Base-by-base conservation (phyloP, 495 filamentous ascomycete species). In the Neurospora sp. region DNA sequence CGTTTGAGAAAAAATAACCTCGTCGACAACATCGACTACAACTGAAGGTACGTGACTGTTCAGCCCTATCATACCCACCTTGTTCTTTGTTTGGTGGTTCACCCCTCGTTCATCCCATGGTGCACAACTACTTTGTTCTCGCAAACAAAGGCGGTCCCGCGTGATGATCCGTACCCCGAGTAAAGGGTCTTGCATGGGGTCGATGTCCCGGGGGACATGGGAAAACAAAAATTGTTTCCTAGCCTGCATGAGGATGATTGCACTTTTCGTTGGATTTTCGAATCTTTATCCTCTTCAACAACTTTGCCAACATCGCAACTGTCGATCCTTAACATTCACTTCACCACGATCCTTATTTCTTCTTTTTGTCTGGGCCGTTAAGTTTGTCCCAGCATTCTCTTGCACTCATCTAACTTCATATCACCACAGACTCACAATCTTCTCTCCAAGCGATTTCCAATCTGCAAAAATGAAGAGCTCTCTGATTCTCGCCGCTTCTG, bases 401-500 rank as follows among this genome's bases (percentile, higher is more conserved):
- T 31, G 73, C 75, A 77, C 77, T 79, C 76, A 73, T 76, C 79
- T 74, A 66, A 66, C 27, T 18, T 18, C 27, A 35, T 35, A 35
- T 66, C 54, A 66, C 27, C 11, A 66, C 54, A 66, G 54, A 66
- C 54, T 35, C 27, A 35, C 31, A 66, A 18, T 18, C 14, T 16
- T 66, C 44, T 48, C 44, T 48, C 44, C 27, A 62, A 31, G 54
- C 27, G 54, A 35, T 66, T 18, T 6, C 12, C 16, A 35, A 35
- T 66, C 54, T 16, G 27, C 69, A 83, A 88, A 87, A 42, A 96
- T 96, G 93, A 92, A 88, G 81, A 89, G 86, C 72, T 90, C 91
- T 40, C 78, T 89, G 72, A 71, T 92, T 71, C 74, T 93, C 76
- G 85, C 89, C 77, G 86, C 87, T 62, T 82, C 91, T 78, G 85